Evolutionary conservation across 805 yeast genomes (phyloP).

Genomic region (Candida sakaeoensis): DNA sequence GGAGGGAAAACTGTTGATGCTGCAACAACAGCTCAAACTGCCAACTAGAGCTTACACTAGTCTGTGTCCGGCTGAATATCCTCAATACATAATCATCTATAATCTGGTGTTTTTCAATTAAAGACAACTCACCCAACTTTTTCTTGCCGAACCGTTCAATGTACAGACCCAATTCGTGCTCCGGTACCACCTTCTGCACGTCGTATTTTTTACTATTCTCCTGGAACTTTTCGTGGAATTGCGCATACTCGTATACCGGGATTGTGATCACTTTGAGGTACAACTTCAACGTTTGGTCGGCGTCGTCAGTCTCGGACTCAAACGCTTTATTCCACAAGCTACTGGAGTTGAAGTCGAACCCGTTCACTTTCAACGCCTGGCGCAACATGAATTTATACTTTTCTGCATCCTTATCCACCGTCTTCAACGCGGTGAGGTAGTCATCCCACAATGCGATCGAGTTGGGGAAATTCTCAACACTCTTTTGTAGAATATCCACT

Average conservation of each 20-base stretch:
- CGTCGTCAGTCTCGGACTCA: constrained; percentile 51
- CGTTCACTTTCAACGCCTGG: constrained; percentile 50
- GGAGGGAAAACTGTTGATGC: constrained; percentile 55
- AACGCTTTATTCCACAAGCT: constrained; percentile 78
- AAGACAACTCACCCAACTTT: constrained; percentile 23
- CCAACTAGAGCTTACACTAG: constrained; percentile 61
- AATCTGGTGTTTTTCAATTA: constrained; percentile 36
- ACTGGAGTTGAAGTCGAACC: constrained; percentile 73
- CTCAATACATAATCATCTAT: constrained; percentile 43
- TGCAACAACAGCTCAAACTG: constrained; percentile 61
- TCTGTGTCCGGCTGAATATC: constrained; percentile 46
- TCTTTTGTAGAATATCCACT: constrained; percentile 38
- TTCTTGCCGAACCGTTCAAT: constrained; percentile 20
- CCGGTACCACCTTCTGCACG: constrained; percentile 22
- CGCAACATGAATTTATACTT: constrained; percentile 40
- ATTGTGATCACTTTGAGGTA: constrained; percentile 46
- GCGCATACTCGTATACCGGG: constrained; percentile 86
- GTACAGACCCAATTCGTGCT: constrained; percentile 15
- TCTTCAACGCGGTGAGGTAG: constrained; percentile 50
- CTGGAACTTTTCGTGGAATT: constrained; percentile 55
- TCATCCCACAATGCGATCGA: constrained; percentile 70
- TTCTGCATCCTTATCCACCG: constrained; percentile 28
- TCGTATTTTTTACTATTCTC: constrained; percentile 33
- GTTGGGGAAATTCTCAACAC: constrained; percentile 49
- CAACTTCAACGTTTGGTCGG: constrained; percentile 33